A percentile compares a stretch with the other conserved stretches of the same genome.
Conservation (phyloP, 2,329 filamentous ascomycete species). For the Byssothecium circinans region DNA sequence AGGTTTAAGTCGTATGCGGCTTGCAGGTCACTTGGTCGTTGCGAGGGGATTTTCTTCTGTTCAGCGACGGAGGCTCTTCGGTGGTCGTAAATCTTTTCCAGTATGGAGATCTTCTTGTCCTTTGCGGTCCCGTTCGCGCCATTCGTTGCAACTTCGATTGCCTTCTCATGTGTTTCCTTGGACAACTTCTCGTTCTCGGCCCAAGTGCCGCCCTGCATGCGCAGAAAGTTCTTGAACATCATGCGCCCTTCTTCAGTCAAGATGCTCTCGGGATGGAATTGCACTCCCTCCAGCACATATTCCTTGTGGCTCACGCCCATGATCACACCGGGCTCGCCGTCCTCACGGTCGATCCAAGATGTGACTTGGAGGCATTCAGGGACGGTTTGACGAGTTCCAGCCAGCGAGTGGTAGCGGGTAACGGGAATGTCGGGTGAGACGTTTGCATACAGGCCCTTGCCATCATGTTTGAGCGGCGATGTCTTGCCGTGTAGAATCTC, state of each 20-base stretch:
- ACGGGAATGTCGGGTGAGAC: conserved; percentile 80
- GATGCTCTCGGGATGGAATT: conserved; percentile 98
- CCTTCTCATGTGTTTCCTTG: conserved; percentile 38
- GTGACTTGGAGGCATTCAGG: conserved; percentile 85
- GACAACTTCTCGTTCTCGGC: conserved; percentile 68
- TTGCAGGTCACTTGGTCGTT: conserved; percentile 79
- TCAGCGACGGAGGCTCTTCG: conserved; percentile 73
- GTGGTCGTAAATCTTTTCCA: conserved; percentile 87
- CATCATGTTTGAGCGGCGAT: conserved; percentile 84
- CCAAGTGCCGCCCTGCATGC: conserved; percentile 89
- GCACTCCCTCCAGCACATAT: conserved; percentile 88
- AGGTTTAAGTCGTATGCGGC: conserved; percentile 82
- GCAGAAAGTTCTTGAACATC: conserved; percentile 92
- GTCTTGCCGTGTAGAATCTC: conserved; percentile 98
- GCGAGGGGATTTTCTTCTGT: conserved; percentile 84
- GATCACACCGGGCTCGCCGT: conserved; percentile 81
- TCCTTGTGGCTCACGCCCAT: conserved; percentile 97
- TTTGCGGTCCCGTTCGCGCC: conserved; percentile 29
- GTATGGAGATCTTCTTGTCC: conserved; percentile 76
- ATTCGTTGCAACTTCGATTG: conserved; percentile 36
- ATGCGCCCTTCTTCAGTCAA: conserved; percentile 82
- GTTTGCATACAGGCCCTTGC: conserved; percentile 86
- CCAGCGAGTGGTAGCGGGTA: conserved; percentile 94
- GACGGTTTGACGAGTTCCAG: conserved; percentile 84
- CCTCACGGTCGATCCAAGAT: conserved; percentile 80